Evolutionary conservation across 441 rosid genomes (phyloP).

Genomic region (Jatropha podagrica): DNA sequence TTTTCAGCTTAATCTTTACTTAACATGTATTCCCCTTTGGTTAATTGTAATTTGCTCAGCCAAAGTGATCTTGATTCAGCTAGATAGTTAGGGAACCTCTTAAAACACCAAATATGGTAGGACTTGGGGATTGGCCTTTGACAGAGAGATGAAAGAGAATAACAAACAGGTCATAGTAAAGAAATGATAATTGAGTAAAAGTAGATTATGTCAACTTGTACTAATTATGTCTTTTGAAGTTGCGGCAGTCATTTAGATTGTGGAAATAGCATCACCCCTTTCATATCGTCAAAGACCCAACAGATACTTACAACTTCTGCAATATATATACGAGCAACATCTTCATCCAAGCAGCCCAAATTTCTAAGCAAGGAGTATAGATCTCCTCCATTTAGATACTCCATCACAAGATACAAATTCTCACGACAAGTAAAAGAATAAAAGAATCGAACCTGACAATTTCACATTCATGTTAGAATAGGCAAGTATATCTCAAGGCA

Average conservation of each 20-base stretch:
- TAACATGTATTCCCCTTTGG: not conserved
- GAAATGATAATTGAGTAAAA: not conserved
- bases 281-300: not conserved
- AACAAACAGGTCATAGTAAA: not conserved
- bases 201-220: not conserved
- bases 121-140: not conserved
- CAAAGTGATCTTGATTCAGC: not conserved
- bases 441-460: constrained; percentile 92
- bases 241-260: not conserved
- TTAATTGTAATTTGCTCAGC: not conserved
- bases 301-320: constrained; percentile 93
- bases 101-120: not conserved
- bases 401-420: constrained; percentile 99
- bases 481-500: constrained; percentile 24
- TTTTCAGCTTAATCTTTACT: not conserved
- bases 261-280: not conserved
- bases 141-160: not conserved
- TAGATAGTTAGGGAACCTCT: not conserved
- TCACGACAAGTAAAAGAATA: constrained; percentile 99
- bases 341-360: constrained; percentile 98
- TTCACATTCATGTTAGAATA: constrained; percentile 33
- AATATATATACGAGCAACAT: constrained; percentile 92
- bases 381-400: constrained; percentile 99
- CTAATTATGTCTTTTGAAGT: not conserved
- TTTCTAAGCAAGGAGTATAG: constrained; percentile 91